Percentiles rank a stretch among this genome's conserved stretches.
phyloP scores from a whole-genome alignment of 2,329 filamentous ascomycete genomes.

The Apiospora hydei region DNA sequence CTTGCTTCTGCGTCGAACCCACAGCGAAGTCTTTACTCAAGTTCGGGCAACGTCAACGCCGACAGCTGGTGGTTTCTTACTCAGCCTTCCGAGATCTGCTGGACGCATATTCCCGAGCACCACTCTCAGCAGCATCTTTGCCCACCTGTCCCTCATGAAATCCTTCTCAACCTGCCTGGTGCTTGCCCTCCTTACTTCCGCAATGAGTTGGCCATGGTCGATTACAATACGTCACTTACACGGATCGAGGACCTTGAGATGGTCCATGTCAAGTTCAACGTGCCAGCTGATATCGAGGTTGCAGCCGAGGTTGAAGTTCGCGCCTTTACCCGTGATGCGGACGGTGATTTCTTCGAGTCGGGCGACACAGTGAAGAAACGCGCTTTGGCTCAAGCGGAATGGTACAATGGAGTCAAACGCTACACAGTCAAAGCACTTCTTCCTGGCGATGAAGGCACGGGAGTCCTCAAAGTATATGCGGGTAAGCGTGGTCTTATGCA shows the following conservation, averaged over 20 bases:
- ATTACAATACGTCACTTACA: conserved; percentile 88
- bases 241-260: conserved; percentile 93
- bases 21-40: conserved; percentile 78
- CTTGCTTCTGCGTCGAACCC: conserved; percentile 92
- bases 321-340: conserved; percentile 79
- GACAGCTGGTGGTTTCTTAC: conserved; percentile 96
- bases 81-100: conserved; percentile 87
- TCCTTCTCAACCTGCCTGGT: conserved; percentile 85
- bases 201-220: conserved; percentile 78
- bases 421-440: conserved; percentile 94
- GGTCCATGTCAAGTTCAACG: conserved; percentile 86
- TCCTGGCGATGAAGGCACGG: conserved; percentile 89
- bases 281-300: conserved; percentile 89
- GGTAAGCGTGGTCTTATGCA: conserved; percentile 97
- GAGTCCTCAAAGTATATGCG: conserved; percentile 88
- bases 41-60: conserved; percentile 70
- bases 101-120: conserved; percentile 90
- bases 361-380: conserved; percentile 86
- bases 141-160: conserved; percentile 84
- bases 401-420: conserved; percentile 85
- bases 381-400: conserved; percentile 89
- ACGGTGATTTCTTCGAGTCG: conserved; percentile 93
- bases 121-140: conserved; percentile 92
- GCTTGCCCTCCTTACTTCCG: conserved; percentile 90
- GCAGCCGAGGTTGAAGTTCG: conserved; percentile 91